Evolutionary conservation across 2,329 filamentous ascomycete species (phyloP), one percentile per base, ranked within the genome.

Genomic region (Pyrenophora graminea): DNA sequence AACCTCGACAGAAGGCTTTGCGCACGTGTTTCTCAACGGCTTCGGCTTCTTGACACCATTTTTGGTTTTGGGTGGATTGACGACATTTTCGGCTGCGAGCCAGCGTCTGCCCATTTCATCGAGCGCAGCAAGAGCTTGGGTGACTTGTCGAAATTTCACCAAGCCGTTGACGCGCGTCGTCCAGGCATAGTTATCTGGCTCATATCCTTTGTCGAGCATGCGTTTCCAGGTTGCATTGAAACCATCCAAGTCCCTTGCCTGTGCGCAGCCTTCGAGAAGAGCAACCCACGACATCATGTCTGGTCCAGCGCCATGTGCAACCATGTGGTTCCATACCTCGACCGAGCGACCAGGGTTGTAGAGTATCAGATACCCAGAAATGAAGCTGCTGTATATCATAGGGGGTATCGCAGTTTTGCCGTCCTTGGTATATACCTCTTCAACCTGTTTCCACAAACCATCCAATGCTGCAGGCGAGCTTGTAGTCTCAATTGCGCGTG

Each of bases 191-290:
- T 72, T 71, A 68, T 93, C 89, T 4, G 90, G 83, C 56, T 80
- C 73, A 8, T 85, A 63, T 1, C 82, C 82, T 1, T 84, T 80
- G 7, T 66, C 67, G 3, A 81, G 64, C 73, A 94, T 83, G 56
- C 82, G 83, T 0, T 73, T 60, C 90, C 90, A 95, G 27, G 91
- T 79, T 1, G 78, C 78, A 48, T 86, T 82, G 53, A 92, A 77
- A 18, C 80, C 84, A n/a, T 76, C 69, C 0, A 78, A 58, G 61
- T 90, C 85, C 46, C 79, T 78, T 42, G 83, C 79, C 42, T 77
- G 79, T 64, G 81, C 82, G 72, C 86, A 90, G 1, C 89, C 89
- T 48, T 83, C 79, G 59, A 94, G 82, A 82, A 94, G 88, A 37
- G 83, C 76, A 33, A 85, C 87, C 82, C 88, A 94, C 0, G 89